These are phyloP conservation scores for Aureobasidium musti DNA, from an alignment of 2,329 filamentous ascomycete genomes.

Conservation along the genomic window DNA sequence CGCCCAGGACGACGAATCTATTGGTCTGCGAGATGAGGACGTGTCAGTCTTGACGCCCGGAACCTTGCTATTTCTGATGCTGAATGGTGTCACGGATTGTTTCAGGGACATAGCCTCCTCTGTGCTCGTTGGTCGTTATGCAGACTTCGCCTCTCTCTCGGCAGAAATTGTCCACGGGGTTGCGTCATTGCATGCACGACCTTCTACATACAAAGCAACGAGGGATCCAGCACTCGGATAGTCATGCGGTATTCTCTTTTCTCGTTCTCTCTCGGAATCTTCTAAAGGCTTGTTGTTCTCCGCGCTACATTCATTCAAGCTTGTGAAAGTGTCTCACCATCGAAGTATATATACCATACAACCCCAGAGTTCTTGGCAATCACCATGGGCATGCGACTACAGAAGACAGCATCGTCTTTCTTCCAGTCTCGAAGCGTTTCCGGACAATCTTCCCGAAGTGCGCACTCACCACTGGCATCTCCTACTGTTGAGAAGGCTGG, in stretches of 20 bases:
- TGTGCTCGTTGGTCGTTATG: conserved; percentile 26
- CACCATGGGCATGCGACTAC: conserved; percentile 8
- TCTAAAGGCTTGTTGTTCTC: neutral
- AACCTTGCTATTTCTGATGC: conserved; percentile 6
- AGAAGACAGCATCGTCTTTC: conserved; percentile 9
- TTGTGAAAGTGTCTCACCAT: neutral
- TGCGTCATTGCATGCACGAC: conserved; percentile 21
- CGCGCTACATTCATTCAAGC: neutral
- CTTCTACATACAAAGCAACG: neutral
- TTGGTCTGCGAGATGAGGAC: conserved; percentile 10
- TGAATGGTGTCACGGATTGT: conserved; percentile 24
- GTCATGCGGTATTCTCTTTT: neutral
- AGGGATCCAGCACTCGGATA: neutral
- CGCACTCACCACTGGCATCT: conserved; percentile 2
- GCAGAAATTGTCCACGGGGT: conserved; percentile 5
- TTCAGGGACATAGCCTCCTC: conserved; percentile 20
- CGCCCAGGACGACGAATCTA: neutral
- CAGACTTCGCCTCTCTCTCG: conserved; percentile 25
- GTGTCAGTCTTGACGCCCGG: neutral
- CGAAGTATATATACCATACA: neutral
- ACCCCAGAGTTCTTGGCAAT: conserved; percentile 3
- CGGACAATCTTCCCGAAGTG: neutral
- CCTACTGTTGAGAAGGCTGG: neutral
- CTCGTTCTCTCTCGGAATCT: neutral
- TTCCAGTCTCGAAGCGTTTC: conserved; percentile 2